phyloP scores from a whole-genome alignment of 495 filamentous ascomycete genomes.

The Talaromyces trachyspermus region DNA sequence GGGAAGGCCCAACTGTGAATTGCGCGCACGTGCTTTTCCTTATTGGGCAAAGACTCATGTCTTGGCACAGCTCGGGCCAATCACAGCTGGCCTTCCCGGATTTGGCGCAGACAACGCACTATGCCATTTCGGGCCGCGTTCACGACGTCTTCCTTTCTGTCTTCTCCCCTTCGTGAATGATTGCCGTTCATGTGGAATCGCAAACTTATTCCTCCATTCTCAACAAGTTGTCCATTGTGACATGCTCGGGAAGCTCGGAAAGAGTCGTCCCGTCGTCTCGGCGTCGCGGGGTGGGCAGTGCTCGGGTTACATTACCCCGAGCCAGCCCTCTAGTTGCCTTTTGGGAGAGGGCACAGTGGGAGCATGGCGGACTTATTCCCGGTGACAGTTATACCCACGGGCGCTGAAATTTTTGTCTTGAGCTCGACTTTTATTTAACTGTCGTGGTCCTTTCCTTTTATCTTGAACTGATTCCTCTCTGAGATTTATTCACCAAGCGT shows the following conservation, averaged over 20 bases:
- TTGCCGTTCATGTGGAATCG: too few species aligned
- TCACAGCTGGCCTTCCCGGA: not conserved
- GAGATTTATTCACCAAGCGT: not conserved
- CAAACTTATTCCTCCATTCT: too few species aligned
- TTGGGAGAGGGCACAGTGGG: too few species aligned
- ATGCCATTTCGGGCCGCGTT: not conserved
- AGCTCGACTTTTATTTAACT: not conserved
- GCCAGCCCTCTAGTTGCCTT: not conserved
- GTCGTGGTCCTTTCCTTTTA: not conserved
- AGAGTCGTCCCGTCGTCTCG: too few species aligned
- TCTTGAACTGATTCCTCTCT: not conserved
- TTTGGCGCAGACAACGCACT: not conserved
- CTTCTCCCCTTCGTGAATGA: too few species aligned
- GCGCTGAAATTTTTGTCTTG: not conserved
- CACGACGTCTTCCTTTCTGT: too few species aligned
- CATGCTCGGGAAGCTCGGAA: too few species aligned
- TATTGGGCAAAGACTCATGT: not conserved
- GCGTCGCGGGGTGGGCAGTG: constrained; percentile 1
- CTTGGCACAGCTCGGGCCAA: not conserved
- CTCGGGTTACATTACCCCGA: constrained; percentile 8
- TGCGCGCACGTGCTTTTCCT: too few species aligned
- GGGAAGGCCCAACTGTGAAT: too few species aligned
- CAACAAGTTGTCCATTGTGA: too few species aligned
- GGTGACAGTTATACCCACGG: too few species aligned
- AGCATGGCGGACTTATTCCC: constrained; percentile 1